Evolutionary conservation across 805 yeast genomes (phyloP).

Genomic region (Ogataea methylovora): DNA sequence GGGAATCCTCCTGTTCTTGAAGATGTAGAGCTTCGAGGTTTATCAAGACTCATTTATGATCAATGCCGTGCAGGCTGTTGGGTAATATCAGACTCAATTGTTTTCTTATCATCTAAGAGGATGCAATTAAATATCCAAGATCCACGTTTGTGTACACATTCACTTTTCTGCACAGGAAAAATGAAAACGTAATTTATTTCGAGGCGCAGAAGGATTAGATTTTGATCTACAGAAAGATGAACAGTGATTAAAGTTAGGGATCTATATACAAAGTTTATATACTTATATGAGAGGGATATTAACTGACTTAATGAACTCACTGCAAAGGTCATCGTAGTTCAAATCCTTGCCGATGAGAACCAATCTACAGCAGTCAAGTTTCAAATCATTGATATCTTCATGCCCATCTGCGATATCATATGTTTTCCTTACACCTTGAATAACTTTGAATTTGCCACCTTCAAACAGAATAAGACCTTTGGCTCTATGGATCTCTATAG

Average conservation of each 20-base stretch:
- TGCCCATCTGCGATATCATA: slow-evolving; percentile 63
- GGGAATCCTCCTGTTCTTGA: not conserved
- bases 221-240: no score
- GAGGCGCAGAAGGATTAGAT: no score
- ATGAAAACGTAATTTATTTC: no score
- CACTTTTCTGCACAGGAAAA: no score
- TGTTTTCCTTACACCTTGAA: slow-evolving; percentile 92
- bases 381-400: slow-evolving; percentile 7
- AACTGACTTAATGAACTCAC: not conserved
- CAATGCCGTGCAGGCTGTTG: no score
- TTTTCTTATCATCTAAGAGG: no score
- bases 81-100: no score
- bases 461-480: slow-evolving; percentile 60
- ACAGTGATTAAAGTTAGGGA: no score
- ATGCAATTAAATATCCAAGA: no score
- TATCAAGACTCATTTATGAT: not conserved
- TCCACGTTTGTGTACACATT: no score
- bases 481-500: slow-evolving; percentile 67
- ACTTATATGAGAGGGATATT: no score
- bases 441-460: slow-evolving; percentile 38
- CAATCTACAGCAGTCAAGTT: slow-evolving; percentile 12
- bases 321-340: slow-evolving; percentile 2
- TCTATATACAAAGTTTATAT: no score
- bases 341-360: slow-evolving; percentile 26
- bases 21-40: not conserved